Base-by-base conservation (phyloP, 176 grass and related monocot species). In the Zea luxurians region DNA sequence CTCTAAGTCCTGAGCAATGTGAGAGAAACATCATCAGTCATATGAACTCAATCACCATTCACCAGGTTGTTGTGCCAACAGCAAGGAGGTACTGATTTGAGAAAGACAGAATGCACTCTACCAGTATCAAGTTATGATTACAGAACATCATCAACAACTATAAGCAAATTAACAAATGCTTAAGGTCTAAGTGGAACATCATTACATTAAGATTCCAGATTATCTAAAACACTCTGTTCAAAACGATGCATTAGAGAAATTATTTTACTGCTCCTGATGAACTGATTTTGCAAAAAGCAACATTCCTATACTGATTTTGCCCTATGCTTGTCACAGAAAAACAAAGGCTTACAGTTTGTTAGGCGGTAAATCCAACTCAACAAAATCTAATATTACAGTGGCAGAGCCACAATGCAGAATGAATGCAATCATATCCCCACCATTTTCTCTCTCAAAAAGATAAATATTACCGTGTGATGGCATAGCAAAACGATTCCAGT, bases 1-100 rank as follows among this genome's bases (percentile, higher is more conserved):
- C 83, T 79, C 74, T 92, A 69, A 86, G 61, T 78, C 95, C 89
- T 98, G 91, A 82, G 64, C 42, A 88, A 71, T 86, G 66, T 48
- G 13, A 64, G 48, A 69, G 35, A 37, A 34, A 82, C 75, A 37
- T 36, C 35, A 35, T 64, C 57, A 66, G 79, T 72, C 41, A 46
- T 35, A 85, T 86, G 49, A 89, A 67, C 5, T 9, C 13, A 55
- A 13, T 40, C 74, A 68, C n/a, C n/a, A n/a, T n/a, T n/a, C n/a
- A n/a, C 2, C 1, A 61, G 6, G 37, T 74, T 48, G 34, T 53
- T n/a, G 50, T 20, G 8, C 13, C 7, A 40, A 21, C 37, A 35
- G 10, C 72, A 36, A 3, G 43, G 5, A 61, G 45, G 44, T 21
- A 78, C 43, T 49, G 5, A 75, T n/a, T 55, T 6, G 37, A 7